phyloP scores from a whole-genome alignment of 2,329 filamentous ascomycete genomes.

The Capronia coronata region DNA sequence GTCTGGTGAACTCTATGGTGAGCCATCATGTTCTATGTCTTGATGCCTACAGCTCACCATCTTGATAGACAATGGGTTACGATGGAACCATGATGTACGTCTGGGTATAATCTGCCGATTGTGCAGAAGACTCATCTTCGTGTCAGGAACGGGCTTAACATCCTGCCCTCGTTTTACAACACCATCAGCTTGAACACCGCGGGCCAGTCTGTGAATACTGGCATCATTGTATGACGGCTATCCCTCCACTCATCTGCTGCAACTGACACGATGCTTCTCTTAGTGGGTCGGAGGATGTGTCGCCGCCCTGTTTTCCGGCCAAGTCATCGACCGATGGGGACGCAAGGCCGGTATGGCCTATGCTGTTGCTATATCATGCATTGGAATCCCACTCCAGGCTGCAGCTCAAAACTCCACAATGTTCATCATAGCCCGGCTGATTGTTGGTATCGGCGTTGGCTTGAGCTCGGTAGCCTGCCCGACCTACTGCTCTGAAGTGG shows the following conservation, averaged over 20 bases:
- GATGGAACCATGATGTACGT: constrained; percentile 6
- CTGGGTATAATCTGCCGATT: too few species aligned
- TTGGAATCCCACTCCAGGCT: constrained; percentile 54
- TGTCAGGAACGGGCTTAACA: constrained; percentile 24
- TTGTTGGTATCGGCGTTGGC: constrained; percentile 6
- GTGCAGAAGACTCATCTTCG: neutral
- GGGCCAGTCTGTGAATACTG: constrained; percentile 31
- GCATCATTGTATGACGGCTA: constrained; percentile 12
- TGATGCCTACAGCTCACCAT: too few species aligned
- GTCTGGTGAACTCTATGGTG: constrained; percentile 7
- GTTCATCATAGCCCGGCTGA: constrained; percentile 7
- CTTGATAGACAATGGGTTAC: constrained; percentile 3
- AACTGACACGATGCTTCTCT: neutral
- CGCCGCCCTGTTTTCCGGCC: constrained; percentile 31
- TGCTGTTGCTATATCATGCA: constrained; percentile 48
- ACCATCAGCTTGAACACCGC: constrained; percentile 33
- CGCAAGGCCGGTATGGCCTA: constrained; percentile 50
- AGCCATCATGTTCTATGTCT: neutral
- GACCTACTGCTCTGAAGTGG: constrained; percentile 1
- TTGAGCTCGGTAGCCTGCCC: constrained; percentile 5
- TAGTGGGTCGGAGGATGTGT: constrained; percentile 40
- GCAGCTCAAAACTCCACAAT: constrained; percentile 1
- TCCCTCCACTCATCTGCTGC: neutral
- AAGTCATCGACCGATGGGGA: constrained; percentile 44
- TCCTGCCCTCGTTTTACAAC: constrained; percentile 31